A percentile compares a stretch with the other conserved stretches of the same genome.
Evolutionary conservation across 768 basidiomycete species (phyloP).

Genomic region (Strobilomyces echinocephalus): DNA sequence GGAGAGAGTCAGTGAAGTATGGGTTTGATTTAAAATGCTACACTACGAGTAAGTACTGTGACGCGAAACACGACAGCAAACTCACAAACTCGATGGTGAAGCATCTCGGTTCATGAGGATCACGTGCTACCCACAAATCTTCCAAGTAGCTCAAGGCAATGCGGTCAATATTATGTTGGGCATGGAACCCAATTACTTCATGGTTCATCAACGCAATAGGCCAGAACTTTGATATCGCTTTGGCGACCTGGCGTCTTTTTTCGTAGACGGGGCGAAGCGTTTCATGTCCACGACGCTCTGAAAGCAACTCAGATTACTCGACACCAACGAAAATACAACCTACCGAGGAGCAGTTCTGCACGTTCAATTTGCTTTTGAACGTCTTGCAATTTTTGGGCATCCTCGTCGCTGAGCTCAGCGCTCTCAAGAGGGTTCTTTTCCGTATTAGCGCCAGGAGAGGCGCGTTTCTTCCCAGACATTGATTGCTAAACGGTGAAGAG

Average conservation of each 20-base stretch:
- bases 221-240: slow-evolving; percentile 77
- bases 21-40: slow-evolving; percentile 86
- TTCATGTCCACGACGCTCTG: slow-evolving; percentile 62
- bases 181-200: slow-evolving; percentile 54
- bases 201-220: slow-evolving; percentile 80
- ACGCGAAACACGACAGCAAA: slow-evolving; percentile 18
- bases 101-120: slow-evolving; percentile 68
- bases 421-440: slow-evolving; percentile 64
- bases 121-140: slow-evolving; percentile 78
- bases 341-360: slow-evolving; percentile 69
- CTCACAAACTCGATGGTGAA: slow-evolving; percentile 88
- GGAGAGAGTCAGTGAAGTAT: slow-evolving; percentile 67
- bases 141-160: slow-evolving; percentile 79
- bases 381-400: slow-evolving; percentile 61
- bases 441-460: slow-evolving; percentile 73
- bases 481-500: slow-evolving; percentile 17
- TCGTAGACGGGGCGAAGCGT: slow-evolving; percentile 60
- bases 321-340: slow-evolving; percentile 23
- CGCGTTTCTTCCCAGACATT: slow-evolving; percentile 61
- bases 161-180: slow-evolving; percentile 72
- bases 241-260: slow-evolving; percentile 62
- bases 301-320: slow-evolving; percentile 6
- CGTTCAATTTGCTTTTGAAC: slow-evolving; percentile 68
- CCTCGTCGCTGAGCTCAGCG: slow-evolving; percentile 66
- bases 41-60: slow-evolving; percentile 2